Evolutionary conservation across 371 early-diverging fungal genomes (phyloP), one percentile per base, ranked within the genome.

Genomic region (Zychaea mexicana): DNA sequence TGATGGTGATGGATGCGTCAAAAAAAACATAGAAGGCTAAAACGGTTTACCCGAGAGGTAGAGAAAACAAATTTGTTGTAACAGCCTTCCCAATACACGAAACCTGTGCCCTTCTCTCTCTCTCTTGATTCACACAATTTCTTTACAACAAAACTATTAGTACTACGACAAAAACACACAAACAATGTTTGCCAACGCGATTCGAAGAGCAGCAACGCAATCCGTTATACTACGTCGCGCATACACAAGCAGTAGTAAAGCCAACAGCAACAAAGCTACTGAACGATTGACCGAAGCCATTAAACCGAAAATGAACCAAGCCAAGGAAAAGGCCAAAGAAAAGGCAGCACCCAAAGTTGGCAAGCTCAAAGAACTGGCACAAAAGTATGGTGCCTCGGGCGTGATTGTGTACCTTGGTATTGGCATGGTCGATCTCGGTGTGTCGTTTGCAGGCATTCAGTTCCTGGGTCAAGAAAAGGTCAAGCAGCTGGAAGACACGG

Each of bases 361-460:
- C 19, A 73, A 71, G 53, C 66, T 77, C 21, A 67, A 69, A 38
- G 66, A 73, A 46, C 60, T 77, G 28, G 66, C 69, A 22, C 57
- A 73, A 28, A 77, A 82, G 36, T 78, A 82, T 57, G 83, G 83
- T 53, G 68, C 70, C 9, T 67, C 72, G 2, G 77, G 79, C 12
- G 70, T 82, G 6, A 30, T 73, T 22, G 83, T 82, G 0, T 82
- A 79, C 52, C 60, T 77, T 9, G 76, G 72, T 47, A 62, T 82
- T n/a, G 75, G 79, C 24, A 47, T 59, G 39, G 67, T 82, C 0
- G 79, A 82, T 61, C 58, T 82, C 0, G 73, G 77, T 21, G 28
- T 69, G 7, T 71, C 74, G 12, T 69, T 79, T 38, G 73, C 68
- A 45, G 60, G 76, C 8, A 76, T 82, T 52, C 73, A 79, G 57